Evolutionary conservation across 2,329 filamentous ascomycete species (phyloP), one percentile per base, ranked within the genome.

Genomic region (Thyridium curvatum): DNA sequence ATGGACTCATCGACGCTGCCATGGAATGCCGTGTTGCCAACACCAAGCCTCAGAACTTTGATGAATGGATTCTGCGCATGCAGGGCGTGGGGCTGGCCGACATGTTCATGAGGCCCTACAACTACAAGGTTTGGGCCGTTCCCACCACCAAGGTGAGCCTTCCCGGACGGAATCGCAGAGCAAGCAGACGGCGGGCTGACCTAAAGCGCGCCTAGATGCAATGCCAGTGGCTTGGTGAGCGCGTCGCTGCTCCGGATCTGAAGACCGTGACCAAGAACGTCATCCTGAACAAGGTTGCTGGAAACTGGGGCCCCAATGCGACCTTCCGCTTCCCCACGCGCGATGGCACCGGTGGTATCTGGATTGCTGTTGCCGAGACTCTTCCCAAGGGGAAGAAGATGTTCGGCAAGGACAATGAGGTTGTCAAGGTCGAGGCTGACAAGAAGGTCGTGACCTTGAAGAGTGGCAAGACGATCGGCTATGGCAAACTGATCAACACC

Each of bases 61-160:
- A 98, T 59, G 89, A 98, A 73, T 97, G 90, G 90, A 97, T 97
- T 58, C 64, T 97, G 54, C 82, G 93, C 56, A 94, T 85, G 72
- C 90, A 85, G 70, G 93, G 93, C 55, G 71, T 79, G 54, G 91
- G 91, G 54, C 77, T 98, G 56, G 91, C 90, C 51, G 82, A 98
- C 64, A 76, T 91, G 54, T 98, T 98, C 79, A 98, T 98, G 93
- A 79, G 93, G 55, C 93, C 93, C 39, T 98, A 98, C 78, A 98
- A 98, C 80, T 98, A 84, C 82, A 98, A 98, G 74, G 93, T 98
- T 61, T 98, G 93, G 93, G 93, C 93, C 46, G 91, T 97, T 54
- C 93, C 93, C 43, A 96, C 91, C 41, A 95, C 85, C 52, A 94
- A 94, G 82, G 88, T 94, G 75, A 55, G 74, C 30, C n/a, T 21